A percentile compares a stretch with the other conserved stretches of the same genome.
phyloP scores from a whole-genome alignment of 2,329 filamentous ascomycete species.

The Xylariaceae sp. region DNA sequence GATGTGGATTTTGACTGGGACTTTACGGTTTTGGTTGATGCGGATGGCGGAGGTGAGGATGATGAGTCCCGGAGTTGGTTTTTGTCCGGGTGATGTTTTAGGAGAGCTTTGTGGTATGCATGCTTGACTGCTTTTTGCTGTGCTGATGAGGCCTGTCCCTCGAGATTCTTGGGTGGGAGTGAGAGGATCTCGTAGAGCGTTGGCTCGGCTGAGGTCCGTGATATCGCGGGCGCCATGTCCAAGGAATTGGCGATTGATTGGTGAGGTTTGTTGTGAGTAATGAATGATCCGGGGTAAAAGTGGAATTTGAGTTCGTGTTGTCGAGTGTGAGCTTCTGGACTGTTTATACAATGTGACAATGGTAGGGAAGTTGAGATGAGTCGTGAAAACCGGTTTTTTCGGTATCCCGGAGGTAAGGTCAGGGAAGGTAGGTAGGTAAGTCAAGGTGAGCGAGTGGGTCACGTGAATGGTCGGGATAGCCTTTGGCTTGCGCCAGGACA shows the following conservation, averaged over 20 bases:
- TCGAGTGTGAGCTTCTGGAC: neutral
- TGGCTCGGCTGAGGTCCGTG: conserved; percentile 30
- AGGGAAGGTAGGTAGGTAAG: conserved; percentile 15
- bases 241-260: neutral
- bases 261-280: neutral
- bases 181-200: conserved; percentile 61
- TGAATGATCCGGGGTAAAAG: neutral
- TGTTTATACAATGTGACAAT: conserved; percentile 1
- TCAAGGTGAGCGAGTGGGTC: conserved; percentile 14
- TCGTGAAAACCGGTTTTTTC: conserved; percentile 26
- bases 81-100: conserved; percentile 65
- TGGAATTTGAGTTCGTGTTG: neutral
- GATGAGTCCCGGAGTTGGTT: conserved; percentile 9
- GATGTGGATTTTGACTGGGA: conserved; percentile 10
- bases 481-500: neutral
- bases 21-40: conserved; percentile 14
- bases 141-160: conserved; percentile 39
- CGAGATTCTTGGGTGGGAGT: conserved; percentile 47
- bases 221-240: conserved; percentile 26
- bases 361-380: conserved; percentile 15
- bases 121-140: conserved; percentile 49
- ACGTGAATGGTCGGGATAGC: conserved; percentile 19
- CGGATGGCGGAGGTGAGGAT: conserved; percentile 8
- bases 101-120: conserved; percentile 61
- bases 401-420: neutral